phyloP scores from a whole-genome alignment of 2,329 filamentous ascomycete genomes.

The Paecilomyces sp. region DNA sequence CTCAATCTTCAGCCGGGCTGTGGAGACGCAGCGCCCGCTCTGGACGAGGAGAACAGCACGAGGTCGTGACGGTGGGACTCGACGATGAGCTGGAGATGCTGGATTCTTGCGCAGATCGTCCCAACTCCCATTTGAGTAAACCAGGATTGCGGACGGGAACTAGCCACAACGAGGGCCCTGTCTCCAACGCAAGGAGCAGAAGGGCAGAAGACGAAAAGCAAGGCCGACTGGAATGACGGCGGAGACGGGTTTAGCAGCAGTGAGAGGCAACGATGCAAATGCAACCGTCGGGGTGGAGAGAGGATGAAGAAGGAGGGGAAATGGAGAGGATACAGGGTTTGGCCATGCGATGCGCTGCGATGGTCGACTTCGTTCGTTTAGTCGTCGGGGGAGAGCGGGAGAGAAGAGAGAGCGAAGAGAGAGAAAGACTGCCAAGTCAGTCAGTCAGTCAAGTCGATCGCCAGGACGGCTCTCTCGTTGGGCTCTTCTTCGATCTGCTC shows the following conservation, averaged over 20 bases:
- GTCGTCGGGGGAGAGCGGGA: neutral
- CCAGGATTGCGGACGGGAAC: constrained; percentile 3
- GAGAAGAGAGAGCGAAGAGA: neutral
- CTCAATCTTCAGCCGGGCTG: constrained; percentile 2
- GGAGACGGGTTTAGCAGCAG: neutral
- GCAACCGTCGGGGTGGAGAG: neutral
- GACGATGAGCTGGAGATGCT: constrained; percentile 4
- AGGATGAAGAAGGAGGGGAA: constrained; percentile 2
- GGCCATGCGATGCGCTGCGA: neutral
- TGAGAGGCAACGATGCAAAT: neutral
- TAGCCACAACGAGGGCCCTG: constrained; percentile 5
- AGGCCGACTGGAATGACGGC: neutral
- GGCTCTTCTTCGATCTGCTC: neutral
- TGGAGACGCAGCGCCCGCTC: neutral
- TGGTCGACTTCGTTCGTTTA: neutral
- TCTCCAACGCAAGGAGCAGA: constrained; percentile 4
- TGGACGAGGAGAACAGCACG: neutral
- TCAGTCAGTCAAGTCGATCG: neutral
- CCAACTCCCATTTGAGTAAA: constrained; percentile 6
- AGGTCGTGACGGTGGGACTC: constrained; percentile 6
- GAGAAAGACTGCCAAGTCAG: no score
- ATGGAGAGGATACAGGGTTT: neutral
- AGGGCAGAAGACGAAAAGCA: neutral
- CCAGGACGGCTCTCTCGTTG: neutral
- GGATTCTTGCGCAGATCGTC: constrained; percentile 4